Percentiles rank a stretch among this genome's conserved stretches.
Evolutionary conservation across 2,329 filamentous ascomycete species (phyloP).

Genomic region (Penicillium sp.): DNA sequence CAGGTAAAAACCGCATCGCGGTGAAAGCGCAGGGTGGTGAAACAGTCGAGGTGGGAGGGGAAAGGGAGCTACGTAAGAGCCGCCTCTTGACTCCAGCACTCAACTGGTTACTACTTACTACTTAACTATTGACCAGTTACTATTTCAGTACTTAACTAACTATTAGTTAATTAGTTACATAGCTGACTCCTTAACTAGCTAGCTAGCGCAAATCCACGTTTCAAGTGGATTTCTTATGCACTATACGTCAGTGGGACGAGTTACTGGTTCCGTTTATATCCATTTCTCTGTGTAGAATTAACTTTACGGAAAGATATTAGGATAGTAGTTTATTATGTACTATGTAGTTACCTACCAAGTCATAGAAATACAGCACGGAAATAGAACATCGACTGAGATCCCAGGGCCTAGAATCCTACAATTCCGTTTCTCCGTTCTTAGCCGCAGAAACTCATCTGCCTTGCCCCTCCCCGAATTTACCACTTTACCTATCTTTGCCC

Average conservation of each 20-base stretch:
- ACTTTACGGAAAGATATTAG: background rate
- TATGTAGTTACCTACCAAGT: too few species aligned
- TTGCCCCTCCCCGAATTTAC: slow-evolving; percentile 6
- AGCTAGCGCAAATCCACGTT: background rate
- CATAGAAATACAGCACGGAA: background rate
- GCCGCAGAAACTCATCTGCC: slow-evolving; percentile 10
- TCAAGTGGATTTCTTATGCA: background rate
- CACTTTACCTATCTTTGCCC: background rate
- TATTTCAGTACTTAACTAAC: too few species aligned
- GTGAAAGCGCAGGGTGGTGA: background rate
- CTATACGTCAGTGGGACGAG: background rate
- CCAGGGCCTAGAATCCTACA: slow-evolving; percentile 1
- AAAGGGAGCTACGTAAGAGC: background rate
- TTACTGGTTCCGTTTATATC: background rate
- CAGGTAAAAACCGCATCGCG: slow-evolving; percentile 19
- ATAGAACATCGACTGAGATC: background rate
- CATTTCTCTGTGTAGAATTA: background rate
- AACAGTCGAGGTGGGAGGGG: background rate
- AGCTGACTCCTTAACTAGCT: too few species aligned
- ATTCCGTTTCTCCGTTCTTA: background rate
- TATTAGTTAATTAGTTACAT: too few species aligned
- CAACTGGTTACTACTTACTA: too few species aligned
- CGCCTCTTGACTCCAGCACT: background rate
- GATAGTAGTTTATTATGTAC: background rate
- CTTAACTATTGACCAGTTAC: too few species aligned